Percentiles rank a stretch among this genome's conserved stretches.
These are phyloP conservation scores for Tricholoma saponaceum DNA, from an alignment of 768 basidiomycete species.

Conservation along the genomic window DNA sequence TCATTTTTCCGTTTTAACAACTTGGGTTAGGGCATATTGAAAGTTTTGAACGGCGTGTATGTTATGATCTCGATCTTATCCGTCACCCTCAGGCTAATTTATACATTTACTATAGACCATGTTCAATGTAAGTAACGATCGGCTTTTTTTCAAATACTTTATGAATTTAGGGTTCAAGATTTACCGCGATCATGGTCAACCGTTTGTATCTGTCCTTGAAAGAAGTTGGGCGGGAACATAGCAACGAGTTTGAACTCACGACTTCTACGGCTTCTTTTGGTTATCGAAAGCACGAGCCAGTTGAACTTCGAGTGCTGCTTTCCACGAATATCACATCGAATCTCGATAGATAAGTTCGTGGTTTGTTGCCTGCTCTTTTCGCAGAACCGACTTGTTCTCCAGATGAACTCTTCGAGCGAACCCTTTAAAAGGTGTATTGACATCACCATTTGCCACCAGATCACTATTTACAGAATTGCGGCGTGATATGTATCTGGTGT, in stretches of 20 bases:
- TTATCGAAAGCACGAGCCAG: no score
- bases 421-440: not conserved
- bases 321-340: not conserved
- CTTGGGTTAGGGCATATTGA: not conserved
- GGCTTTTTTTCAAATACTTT: not conserved
- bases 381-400: not conserved
- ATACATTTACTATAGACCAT: not conserved
- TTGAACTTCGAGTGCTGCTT: not conserved
- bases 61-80: not conserved
- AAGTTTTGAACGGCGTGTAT: not conserved
- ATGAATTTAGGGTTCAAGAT: conserved; percentile 3
- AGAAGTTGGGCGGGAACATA: conserved; percentile 10
- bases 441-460: not conserved
- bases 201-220: conserved; percentile 16
- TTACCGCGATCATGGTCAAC: conserved; percentile 18
- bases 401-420: not conserved
- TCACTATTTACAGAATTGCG: no score
- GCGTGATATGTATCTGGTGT: no score
- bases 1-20: not conserved
- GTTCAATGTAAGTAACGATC: not conserved
- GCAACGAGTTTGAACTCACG: not conserved
- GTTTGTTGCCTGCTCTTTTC: not conserved
- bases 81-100: not conserved
- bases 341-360: not conserved
- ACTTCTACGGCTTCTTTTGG: no score